A percentile compares a stretch with the other conserved stretches of the same genome.
Evolutionary conservation across 768 basidiomycete species (phyloP).

Genomic region (Termitomyces sp.): DNA sequence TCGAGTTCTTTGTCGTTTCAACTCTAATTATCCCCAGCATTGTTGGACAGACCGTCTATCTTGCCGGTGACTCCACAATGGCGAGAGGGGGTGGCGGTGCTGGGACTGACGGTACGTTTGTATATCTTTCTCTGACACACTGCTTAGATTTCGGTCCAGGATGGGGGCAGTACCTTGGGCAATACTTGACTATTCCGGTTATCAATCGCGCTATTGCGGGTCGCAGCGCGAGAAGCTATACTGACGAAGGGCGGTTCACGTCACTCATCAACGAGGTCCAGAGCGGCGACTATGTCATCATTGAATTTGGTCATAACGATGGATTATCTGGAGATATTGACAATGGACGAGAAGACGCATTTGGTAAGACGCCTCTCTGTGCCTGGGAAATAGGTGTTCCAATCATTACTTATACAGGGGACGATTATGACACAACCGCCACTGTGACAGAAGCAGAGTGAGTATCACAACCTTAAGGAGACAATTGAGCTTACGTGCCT

Average conservation of each 20-base stretch:
- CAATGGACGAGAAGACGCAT: constrained; percentile 37
- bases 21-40: constrained; percentile 10
- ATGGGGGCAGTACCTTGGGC: constrained; percentile 40
- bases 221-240: constrained; percentile 40
- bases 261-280: constrained; percentile 34
- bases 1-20: not conserved
- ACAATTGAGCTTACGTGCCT: not conserved
- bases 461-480: not conserved
- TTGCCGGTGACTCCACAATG: constrained; percentile 44
- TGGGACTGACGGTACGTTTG: constrained; percentile 27
- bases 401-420: not conserved
- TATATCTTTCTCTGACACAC: not conserved
- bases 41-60: constrained; percentile 32
- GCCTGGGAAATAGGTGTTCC: not conserved
- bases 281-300: constrained; percentile 36
- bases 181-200: constrained; percentile 37
- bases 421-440: not conserved
- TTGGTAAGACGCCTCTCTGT: constrained; percentile 18
- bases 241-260: constrained; percentile 42
- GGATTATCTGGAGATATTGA: constrained; percentile 27
- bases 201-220: constrained; percentile 44
- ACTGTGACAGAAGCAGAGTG: constrained; percentile 1
- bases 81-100: constrained; percentile 32
- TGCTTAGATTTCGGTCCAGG: constrained; percentile 19
- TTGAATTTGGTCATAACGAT: constrained; percentile 48